These are phyloP conservation scores for Alternaria sp. DNA, from an alignment of 2,329 filamentous ascomycete species.

Conservation along the genomic window DNA sequence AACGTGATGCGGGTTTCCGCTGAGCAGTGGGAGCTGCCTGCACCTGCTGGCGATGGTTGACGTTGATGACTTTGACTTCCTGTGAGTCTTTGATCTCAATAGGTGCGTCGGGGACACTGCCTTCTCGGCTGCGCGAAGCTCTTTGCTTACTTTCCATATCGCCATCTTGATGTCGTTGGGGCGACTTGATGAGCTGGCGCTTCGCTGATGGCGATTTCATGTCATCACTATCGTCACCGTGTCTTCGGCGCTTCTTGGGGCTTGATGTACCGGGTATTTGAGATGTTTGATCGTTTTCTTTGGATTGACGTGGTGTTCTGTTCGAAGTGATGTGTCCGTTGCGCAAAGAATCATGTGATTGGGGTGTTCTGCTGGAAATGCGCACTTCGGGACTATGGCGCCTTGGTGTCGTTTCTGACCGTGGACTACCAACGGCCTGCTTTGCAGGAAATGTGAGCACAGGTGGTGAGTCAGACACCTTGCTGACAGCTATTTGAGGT, in stretches of 20 bases:
- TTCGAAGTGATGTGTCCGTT: neutral
- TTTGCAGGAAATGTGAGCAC: neutral
- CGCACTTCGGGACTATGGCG: constrained; percentile 14
- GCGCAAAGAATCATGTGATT: neutral
- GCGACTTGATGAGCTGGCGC: neutral
- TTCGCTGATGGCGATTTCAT: neutral
- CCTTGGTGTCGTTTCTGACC: neutral
- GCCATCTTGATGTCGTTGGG: neutral
- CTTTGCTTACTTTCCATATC: neutral
- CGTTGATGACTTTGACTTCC: constrained; percentile 7
- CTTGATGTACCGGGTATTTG: neutral
- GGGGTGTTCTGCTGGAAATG: constrained; percentile 1
- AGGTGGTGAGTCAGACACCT: constrained; percentile 2
- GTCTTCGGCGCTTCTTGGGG: constrained; percentile 8
- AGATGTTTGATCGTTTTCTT: neutral
- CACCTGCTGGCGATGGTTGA: neutral
- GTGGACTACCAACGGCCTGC: neutral
- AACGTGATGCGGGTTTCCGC: neutral
- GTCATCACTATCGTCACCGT: neutral
- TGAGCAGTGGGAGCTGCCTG: neutral
- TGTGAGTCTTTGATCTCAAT: constrained; percentile 40
- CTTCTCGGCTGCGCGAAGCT: constrained; percentile 4
- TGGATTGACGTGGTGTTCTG: neutral
- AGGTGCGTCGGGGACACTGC: constrained; percentile 21
- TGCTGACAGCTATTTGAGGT: neutral